Evolutionary conservation across 2,329 filamentous ascomycete species (phyloP), one percentile per base, ranked within the genome.

Genomic region (Capronia epimyces): DNA sequence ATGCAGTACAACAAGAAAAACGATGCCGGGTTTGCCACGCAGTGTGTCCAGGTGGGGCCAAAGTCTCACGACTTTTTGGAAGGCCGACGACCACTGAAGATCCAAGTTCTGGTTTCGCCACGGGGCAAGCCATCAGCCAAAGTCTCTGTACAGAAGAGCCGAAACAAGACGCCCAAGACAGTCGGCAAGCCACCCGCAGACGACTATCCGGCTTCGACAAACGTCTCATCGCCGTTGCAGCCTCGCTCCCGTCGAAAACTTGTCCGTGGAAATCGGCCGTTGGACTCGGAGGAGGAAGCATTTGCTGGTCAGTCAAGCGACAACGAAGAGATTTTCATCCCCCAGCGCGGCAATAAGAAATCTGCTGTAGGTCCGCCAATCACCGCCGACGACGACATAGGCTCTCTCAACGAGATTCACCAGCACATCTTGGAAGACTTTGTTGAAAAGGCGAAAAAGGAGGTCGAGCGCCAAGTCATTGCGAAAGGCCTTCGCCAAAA

Each of bases 1-100:
- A 68, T 66, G 12, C 89, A 96, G 68, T 72, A 83, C 27, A 87
- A 88, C 63, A 72, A 79, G 43, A 72, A 82, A 49, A 86, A 84
- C 64, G 71, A 66, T 56, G 72, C 70, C 37, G 72, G 72, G 41
- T 90, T 95, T 65, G 79, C 87, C 1, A 79, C 82, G 46, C 82
- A 86, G 58, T 95, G 96, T 64, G 59, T 72, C 43, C 63, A 66
- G 43, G 57, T 68, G 32, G 71, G 73, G 40, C 64, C 66, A n/a
- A 73, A 71, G 32, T 70, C 70, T 46, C 62, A 66, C 13, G 71
- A 76, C 13, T 81, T 77, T 57, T 63, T 67, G 16, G 61, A 60
- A 43, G 72, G 75, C 12, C 66, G 68, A 42, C 64, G 66, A 21
- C 65, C 66, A 54, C 52, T 83, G 55, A 73, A 74, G 51, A 69